Percentiles rank a stretch among this genome's conserved stretches.
Conservation (phyloP, 352 stramenopile species). For the Pythium coloratum region DNA sequence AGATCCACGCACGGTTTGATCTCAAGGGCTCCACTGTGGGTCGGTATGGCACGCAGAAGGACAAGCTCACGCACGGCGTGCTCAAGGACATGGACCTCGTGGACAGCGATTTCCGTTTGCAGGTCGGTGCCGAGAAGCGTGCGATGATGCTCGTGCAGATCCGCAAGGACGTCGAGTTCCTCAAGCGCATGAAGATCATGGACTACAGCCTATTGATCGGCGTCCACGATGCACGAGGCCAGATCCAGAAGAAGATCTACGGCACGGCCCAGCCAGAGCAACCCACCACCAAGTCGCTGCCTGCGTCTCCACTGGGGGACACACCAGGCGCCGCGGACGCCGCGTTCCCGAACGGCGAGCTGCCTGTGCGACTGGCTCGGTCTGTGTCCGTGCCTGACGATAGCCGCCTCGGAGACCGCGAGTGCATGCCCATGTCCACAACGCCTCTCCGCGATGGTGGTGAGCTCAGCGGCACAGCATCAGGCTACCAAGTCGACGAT, state of each 20-base stretch:
- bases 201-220: conserved; percentile 93
- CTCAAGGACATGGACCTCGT: conserved; percentile 93
- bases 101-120: conserved; percentile 81
- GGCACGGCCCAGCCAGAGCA: conserved; percentile 27
- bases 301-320: conserved; percentile 35
- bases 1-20: conserved; percentile 89
- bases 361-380: conserved; percentile 29
- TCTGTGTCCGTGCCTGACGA: conserved; percentile 31
- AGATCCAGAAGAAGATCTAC: conserved; percentile 56
- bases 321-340: conserved; percentile 9
- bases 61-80: conserved; percentile 62
- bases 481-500: conserved; percentile 13
- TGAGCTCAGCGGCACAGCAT: conserved; percentile 6
- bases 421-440: conserved; percentile 18
- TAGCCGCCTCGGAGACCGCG: conserved; percentile 6
- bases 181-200: conserved; percentile 94
- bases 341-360: conserved; percentile 20
- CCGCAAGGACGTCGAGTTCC: conserved; percentile 89
- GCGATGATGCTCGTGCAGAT: conserved; percentile 86
- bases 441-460: not conserved
- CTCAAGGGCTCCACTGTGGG: conserved; percentile 92
- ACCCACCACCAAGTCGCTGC: conserved; percentile 38
- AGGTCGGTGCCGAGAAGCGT: conserved; percentile 71
- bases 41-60: conserved; percentile 58
- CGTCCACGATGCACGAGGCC: conserved; percentile 80